Percentiles rank a stretch among this genome's conserved stretches.
Conservation (phyloP, 2,329 filamentous ascomycete genomes). For the Colletotrichum simmondsii region DNA sequence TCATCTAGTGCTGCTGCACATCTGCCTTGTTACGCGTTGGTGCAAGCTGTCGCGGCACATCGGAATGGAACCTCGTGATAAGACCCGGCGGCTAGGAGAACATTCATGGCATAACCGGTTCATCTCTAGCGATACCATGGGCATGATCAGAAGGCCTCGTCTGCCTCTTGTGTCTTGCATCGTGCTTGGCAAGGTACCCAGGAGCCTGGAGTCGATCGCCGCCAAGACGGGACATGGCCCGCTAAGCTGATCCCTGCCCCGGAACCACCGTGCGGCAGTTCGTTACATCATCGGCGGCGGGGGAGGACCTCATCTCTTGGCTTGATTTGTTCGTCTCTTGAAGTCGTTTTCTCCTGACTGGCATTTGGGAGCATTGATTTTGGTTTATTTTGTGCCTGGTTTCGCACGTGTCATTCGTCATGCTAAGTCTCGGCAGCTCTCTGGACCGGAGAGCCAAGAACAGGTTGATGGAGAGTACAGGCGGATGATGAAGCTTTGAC, state of each 20-base stretch:
- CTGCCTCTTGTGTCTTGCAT: not conserved
- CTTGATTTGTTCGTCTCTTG: not conserved
- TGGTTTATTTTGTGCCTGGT: not conserved
- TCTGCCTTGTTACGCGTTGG: not conserved
- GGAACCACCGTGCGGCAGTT: slow-evolving; percentile 25
- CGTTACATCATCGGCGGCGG: slow-evolving; percentile 32
- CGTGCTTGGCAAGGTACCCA: slow-evolving; percentile 29
- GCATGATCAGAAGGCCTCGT: slow-evolving; percentile 1
- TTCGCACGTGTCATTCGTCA: slow-evolving; percentile 7
- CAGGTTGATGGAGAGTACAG: not conserved
- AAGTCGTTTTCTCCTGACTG: not conserved
- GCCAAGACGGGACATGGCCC: slow-evolving; percentile 31
- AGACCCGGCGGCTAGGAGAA: not conserved
- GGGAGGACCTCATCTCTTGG: slow-evolving; percentile 20
- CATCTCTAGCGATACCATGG: not conserved
- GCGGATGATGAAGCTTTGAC: slow-evolving; percentile 1
- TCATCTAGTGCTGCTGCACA: not conserved
- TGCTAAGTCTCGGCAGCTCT: not conserved
- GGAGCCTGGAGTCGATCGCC: slow-evolving; percentile 31
- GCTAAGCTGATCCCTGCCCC: slow-evolving; percentile 32
- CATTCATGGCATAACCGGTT: not conserved
- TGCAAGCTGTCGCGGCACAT: not conserved
- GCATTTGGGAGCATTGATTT: not conserved
- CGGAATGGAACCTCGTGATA: not conserved
- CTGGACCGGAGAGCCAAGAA: not conserved